Percentiles rank a stretch among this genome's conserved stretches.
Conservation (phyloP, 2,329 filamentous ascomycete species). For the Botrytis squamosa region DNA sequence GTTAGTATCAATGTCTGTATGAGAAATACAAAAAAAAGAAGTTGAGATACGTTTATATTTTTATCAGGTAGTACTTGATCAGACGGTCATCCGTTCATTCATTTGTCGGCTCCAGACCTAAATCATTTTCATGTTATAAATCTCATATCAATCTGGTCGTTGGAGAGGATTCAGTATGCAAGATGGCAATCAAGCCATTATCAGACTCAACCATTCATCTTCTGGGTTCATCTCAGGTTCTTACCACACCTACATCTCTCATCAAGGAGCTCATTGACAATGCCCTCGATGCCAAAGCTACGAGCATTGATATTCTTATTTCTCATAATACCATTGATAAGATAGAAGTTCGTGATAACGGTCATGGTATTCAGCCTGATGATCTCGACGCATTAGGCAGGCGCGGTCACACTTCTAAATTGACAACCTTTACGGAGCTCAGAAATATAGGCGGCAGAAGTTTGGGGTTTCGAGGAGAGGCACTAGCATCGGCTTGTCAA, state of each 20-base stretch:
- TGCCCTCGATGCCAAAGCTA: slow-evolving; percentile 69
- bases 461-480: slow-evolving; percentile 76
- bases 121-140: neutral
- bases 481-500: slow-evolving; percentile 63
- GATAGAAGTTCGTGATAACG: slow-evolving; percentile 71
- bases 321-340: slow-evolving; percentile 65
- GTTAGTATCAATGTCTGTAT: neutral
- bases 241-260: slow-evolving; percentile 59
- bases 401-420: slow-evolving; percentile 72
- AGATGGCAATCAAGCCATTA: slow-evolving; percentile 47
- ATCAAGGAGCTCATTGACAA: slow-evolving; percentile 81
- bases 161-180: slow-evolving; percentile 4
- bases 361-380: slow-evolving; percentile 62
- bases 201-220: slow-evolving; percentile 51
- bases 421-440: slow-evolving; percentile 63
- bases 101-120: neutral
- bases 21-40: neutral
- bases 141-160: neutral
- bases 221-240: slow-evolving; percentile 59
- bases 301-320: slow-evolving; percentile 62
- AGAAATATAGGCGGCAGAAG: slow-evolving; percentile 53
- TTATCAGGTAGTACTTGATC: slow-evolving; percentile 12
- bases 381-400: slow-evolving; percentile 64
- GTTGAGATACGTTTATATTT: neutral
- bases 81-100: neutral